Base-by-base conservation (phyloP, 2,329 filamentous ascomycete species). In the Alternaria gaisen region DNA sequence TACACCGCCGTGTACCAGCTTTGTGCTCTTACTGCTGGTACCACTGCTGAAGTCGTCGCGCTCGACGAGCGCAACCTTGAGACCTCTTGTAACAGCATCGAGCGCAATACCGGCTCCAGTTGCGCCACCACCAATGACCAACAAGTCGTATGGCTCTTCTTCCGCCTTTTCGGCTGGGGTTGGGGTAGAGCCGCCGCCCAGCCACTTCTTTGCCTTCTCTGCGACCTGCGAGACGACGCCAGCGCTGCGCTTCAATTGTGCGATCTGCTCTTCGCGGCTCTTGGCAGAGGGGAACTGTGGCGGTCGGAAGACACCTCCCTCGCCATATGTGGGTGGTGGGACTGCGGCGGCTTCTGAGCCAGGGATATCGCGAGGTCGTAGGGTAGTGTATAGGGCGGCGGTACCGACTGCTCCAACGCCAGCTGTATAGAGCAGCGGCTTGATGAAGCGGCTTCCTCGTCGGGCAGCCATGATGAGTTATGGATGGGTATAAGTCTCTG, bases 1-100 rank as follows among this genome's bases (percentile, higher is more conserved):
- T 61, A 95, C 92, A 73, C 91, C 91, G 68, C 91, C 91, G 79
- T 95, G 91, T 18, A 95, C 92, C 54, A 95, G 84, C 80, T 95
- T 95, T 50, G 91, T 95, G 81, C 90, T 93, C 83, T 94, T 94
- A 79, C 90, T 92, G 82, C 90, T 93, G 41, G 91, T 94, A 30
- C 92, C 91, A 64, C 89, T 86, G 70, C 89, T 90, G 77, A 94
- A 95, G 79, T 95, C 91, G 77, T 94, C 92, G 63, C 91, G 85
- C 81, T 95, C 91, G 16, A 95, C 90, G 52, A 94, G 81, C 12
- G 92, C 91, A 60, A 95, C 91, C 80, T 89, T 92, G 71, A 94
- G 81, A 2, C 91, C 91, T 68, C 91, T 86, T 2, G 91, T 94
- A 22, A 88, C 90, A 36, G 91, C 91, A 79, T 95, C 91, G 46